These are phyloP conservation scores for Fusarium equiseti DNA, from an alignment of 2,329 filamentous ascomycete genomes.

Conservation along the genomic window DNA sequence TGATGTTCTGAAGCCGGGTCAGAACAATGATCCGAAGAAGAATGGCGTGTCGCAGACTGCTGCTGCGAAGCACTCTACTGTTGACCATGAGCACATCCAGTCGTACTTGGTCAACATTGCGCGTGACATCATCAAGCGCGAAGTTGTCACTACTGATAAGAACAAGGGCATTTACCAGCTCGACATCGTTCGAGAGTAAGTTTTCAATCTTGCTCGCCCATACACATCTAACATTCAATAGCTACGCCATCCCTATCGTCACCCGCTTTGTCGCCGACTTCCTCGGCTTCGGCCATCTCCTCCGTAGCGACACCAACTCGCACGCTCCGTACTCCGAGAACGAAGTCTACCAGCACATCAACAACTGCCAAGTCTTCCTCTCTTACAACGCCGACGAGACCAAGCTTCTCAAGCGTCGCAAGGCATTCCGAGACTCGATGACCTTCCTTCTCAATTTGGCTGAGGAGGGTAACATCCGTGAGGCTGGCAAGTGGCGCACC, in stretches of 20 bases:
- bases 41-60: not conserved
- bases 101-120: not conserved
- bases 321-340: conserved; percentile 31
- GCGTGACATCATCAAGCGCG: not conserved
- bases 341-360: conserved; percentile 44
- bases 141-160: not conserved
- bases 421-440: conserved; percentile 39
- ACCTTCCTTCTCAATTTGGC: conserved; percentile 24
- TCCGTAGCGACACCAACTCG: conserved; percentile 13
- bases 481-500: conserved; percentile 20
- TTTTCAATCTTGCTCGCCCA: not conserved
- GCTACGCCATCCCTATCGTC: conserved; percentile 37
- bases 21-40: not conserved
- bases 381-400: conserved; percentile 42
- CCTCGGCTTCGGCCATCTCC: conserved; percentile 35
- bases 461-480: conserved; percentile 24
- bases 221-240: not conserved
- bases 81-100: conserved; percentile 1
- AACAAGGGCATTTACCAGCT: conserved; percentile 24
- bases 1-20: not conserved
- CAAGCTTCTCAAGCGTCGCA: conserved; percentile 37
- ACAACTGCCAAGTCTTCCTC: conserved; percentile 41
- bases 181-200: conserved; percentile 33
- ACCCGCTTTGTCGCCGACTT: conserved; percentile 42
- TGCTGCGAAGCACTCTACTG: not conserved